Conservation (phyloP, 768 basidiomycete genomes). For the Boletus rubropictus region DNA sequence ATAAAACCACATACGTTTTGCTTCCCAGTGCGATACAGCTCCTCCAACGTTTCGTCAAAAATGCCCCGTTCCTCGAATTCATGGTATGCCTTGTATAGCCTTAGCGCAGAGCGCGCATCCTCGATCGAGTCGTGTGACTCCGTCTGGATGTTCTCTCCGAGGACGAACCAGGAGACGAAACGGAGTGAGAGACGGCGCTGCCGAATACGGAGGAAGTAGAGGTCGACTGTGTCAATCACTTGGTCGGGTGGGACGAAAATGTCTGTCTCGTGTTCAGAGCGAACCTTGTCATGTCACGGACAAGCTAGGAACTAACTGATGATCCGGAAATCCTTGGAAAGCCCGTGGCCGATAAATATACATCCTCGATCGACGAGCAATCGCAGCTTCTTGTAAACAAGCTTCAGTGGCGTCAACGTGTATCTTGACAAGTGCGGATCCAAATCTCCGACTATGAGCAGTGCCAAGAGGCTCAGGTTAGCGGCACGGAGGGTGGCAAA, state of each 20-base stretch:
- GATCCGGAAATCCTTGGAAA: slow-evolving; percentile 96
- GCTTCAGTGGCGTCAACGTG: slow-evolving; percentile 90
- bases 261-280: slow-evolving; percentile 44
- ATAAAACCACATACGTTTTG: slow-evolving; percentile 51
- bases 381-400: slow-evolving; percentile 97
- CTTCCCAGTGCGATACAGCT: slow-evolving; percentile 71
- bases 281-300: background rate
- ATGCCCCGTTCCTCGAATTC: slow-evolving; percentile 66
- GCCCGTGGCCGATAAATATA: slow-evolving; percentile 94
- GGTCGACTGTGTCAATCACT: slow-evolving; percentile 94
- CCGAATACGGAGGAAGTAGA: slow-evolving; percentile 80
- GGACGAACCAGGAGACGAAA: slow-evolving; percentile 92
- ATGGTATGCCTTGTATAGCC: slow-evolving; percentile 77
- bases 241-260: slow-evolving; percentile 93
- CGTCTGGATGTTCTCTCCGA: slow-evolving; percentile 86
- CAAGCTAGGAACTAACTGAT: slow-evolving; percentile 64
- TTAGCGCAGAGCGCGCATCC: slow-evolving; percentile 82
- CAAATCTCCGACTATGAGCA: slow-evolving; percentile 74
- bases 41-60: slow-evolving; percentile 86
- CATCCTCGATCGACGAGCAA: slow-evolving; percentile 91
- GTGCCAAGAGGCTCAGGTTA: slow-evolving; percentile 3
- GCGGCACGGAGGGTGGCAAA: background rate
- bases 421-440: slow-evolving; percentile 78
- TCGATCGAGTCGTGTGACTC: slow-evolving; percentile 99
- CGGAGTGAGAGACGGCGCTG: slow-evolving; percentile 87